Conservation (phyloP, 306 rosid genomes). For the Abrus pulchellus region DNA sequence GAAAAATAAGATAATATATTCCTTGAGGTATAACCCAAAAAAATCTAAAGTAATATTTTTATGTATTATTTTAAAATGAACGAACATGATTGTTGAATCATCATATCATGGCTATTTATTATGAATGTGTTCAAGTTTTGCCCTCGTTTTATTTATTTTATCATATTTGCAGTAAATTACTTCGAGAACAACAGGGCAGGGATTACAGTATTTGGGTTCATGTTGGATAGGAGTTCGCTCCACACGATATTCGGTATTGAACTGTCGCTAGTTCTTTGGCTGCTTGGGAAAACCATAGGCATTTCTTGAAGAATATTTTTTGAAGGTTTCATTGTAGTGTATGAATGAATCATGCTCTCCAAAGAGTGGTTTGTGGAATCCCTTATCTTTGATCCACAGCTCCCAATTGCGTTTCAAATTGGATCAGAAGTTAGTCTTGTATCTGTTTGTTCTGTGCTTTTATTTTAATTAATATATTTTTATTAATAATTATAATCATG, state of each 20-base stretch:
- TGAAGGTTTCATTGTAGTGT: constrained; percentile 3
- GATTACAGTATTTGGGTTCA: constrained; percentile 79
- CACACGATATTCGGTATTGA: constrained; percentile 85
- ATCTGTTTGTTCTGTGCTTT: neutral
- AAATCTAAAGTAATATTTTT: neutral
- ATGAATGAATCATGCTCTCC: neutral
- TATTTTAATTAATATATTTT: neutral
- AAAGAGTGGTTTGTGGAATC: neutral
- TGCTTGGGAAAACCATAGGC: constrained; percentile 86
- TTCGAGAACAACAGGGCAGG: constrained; percentile 92
- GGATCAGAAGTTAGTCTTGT: constrained; percentile 17
- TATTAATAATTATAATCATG: neutral
- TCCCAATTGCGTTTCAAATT: neutral
- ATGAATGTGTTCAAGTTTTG: neutral
- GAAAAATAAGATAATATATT: neutral
- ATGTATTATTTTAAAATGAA: neutral
- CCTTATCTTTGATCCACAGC: neutral
- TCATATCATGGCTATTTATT: neutral
- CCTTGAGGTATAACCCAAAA: neutral
- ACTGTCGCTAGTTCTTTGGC: constrained; percentile 84
- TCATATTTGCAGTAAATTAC: constrained; percentile 72
- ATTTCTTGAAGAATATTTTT: constrained; percentile 50
- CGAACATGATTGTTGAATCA: neutral
- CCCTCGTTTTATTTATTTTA: neutral
- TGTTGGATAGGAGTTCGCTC: constrained; percentile 79